Evolutionary conservation across 148 eudicot species (phyloP).

Genomic region (Chenopodium formosanum): DNA sequence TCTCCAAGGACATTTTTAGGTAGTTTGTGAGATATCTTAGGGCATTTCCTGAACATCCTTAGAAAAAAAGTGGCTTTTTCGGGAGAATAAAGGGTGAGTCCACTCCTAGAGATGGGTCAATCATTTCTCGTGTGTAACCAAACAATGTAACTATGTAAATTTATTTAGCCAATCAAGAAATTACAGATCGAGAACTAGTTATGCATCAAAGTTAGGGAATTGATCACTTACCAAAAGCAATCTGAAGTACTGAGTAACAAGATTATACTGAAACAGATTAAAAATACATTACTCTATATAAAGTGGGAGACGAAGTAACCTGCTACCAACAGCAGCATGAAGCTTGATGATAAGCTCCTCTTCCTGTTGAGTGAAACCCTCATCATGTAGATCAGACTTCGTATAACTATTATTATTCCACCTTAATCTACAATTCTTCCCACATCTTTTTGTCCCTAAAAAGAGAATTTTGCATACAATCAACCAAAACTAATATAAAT

Average conservation of each 20-base stretch:
- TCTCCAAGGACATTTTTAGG: not conserved
- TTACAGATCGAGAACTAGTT: no score
- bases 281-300: no score
- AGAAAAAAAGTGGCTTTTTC: no score
- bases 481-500: not conserved
- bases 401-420: slow-evolving; percentile 30
- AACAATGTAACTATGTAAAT: no score
- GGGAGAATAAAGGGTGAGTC: not conserved
- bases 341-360: slow-evolving; percentile 79
- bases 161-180: no score
- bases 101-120: not conserved
- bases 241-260: not conserved
- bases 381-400: slow-evolving; percentile 38
- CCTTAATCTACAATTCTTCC: slow-evolving; percentile 54
- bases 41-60: no score
- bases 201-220: no score
- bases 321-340: slow-evolving; percentile 86
- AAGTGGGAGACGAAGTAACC: slow-evolving; percentile 33
- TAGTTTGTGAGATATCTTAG: not conserved
- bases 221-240: no score
- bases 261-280: not conserved
- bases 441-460: slow-evolving; percentile 57
- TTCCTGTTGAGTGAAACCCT: slow-evolving; percentile 66
- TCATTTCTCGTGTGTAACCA: not conserved
- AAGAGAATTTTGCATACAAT: slow-evolving; percentile 5